These are phyloP conservation scores for Acer negundo DNA, from an alignment of 345 rosid genomes.

Conservation along the genomic window DNA sequence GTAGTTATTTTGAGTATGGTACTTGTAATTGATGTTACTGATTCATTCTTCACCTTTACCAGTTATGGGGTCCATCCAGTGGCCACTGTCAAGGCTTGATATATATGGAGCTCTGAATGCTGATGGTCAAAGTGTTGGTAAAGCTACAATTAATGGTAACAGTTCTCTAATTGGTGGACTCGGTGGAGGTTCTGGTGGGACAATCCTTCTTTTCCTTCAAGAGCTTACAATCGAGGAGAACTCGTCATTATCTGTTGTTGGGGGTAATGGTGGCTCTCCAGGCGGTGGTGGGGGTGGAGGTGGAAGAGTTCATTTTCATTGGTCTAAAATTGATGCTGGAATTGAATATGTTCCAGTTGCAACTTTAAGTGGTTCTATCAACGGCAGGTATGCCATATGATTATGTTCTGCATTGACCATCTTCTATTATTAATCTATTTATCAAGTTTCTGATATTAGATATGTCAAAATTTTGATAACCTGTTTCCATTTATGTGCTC, in stretches of 20 bases:
- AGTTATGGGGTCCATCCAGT: slow-evolving; percentile 89
- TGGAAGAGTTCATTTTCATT: slow-evolving; percentile 97
- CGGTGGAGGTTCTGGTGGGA: slow-evolving; percentile 99
- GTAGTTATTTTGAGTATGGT: slow-evolving; percentile 2
- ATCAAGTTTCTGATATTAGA: background rate
- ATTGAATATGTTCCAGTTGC: slow-evolving; percentile 84
- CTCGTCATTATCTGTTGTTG: slow-evolving; percentile 70
- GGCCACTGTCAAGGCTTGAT: slow-evolving; percentile 77
- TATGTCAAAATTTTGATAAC: background rate
- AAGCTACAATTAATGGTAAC: slow-evolving; percentile 40
- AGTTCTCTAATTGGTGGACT: slow-evolving; percentile 75
- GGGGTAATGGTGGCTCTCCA: slow-evolving; percentile 81
- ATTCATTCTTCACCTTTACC: slow-evolving; percentile 33
- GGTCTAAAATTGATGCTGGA: slow-evolving; percentile 80
- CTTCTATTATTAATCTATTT: background rate
- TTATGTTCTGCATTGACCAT: background rate
- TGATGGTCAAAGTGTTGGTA: slow-evolving; percentile 79
- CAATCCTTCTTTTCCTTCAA: slow-evolving; percentile 93
- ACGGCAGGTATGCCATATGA: slow-evolving; percentile 50
- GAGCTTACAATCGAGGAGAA: slow-evolving; percentile 64
- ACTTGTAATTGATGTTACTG: slow-evolving; percentile 9
- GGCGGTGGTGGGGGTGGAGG: slow-evolving; percentile 99
- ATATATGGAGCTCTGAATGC: slow-evolving; percentile 74
- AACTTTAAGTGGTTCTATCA: slow-evolving; percentile 64
- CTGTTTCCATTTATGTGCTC: background rate